Evolutionary conservation across 495 filamentous ascomycete species (phyloP).

Genomic region (Xylaria acuta): DNA sequence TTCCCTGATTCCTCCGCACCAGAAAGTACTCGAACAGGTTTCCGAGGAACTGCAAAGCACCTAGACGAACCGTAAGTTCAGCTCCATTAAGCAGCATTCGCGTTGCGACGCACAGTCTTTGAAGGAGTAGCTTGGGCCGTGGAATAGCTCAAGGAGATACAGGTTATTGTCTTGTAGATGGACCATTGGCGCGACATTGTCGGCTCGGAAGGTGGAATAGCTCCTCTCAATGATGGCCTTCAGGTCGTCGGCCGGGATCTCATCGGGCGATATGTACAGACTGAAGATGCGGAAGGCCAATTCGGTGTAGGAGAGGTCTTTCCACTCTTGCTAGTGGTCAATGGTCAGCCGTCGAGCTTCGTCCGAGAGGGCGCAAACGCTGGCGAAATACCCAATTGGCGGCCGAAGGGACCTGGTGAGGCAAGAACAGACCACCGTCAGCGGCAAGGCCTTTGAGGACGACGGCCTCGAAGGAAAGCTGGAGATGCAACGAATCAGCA

Average conservation of each 20-base stretch:
- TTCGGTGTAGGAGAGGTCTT: slow-evolving; percentile 76
- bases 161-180: slow-evolving; percentile 75
- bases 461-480: slow-evolving; percentile 91
- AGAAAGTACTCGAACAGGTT: slow-evolving; percentile 98
- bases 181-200: slow-evolving; percentile 74
- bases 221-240: slow-evolving; percentile 77
- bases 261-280: slow-evolving; percentile 79
- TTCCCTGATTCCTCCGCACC: slow-evolving; percentile 77
- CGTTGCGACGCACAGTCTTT: slow-evolving; percentile 64
- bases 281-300: slow-evolving; percentile 77
- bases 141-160: slow-evolving; percentile 91
- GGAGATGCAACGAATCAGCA: background rate
- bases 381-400: slow-evolving; percentile 57
- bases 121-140: slow-evolving; percentile 95
- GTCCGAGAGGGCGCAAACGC: background rate
- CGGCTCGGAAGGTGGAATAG: slow-evolving; percentile 85
- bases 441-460: slow-evolving; percentile 89
- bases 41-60: slow-evolving; percentile 87
- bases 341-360: slow-evolving; percentile 24
- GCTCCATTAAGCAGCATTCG: background rate
- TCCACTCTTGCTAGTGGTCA: slow-evolving; percentile 63
- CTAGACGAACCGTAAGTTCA: slow-evolving; percentile 39
- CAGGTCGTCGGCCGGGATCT: slow-evolving; percentile 82
- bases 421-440: slow-evolving; percentile 90
- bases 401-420: slow-evolving; percentile 76